These are phyloP conservation scores for Ophiosphaerella herpotricha DNA, from an alignment of 2,329 filamentous ascomycete species.

Conservation along the genomic window DNA sequence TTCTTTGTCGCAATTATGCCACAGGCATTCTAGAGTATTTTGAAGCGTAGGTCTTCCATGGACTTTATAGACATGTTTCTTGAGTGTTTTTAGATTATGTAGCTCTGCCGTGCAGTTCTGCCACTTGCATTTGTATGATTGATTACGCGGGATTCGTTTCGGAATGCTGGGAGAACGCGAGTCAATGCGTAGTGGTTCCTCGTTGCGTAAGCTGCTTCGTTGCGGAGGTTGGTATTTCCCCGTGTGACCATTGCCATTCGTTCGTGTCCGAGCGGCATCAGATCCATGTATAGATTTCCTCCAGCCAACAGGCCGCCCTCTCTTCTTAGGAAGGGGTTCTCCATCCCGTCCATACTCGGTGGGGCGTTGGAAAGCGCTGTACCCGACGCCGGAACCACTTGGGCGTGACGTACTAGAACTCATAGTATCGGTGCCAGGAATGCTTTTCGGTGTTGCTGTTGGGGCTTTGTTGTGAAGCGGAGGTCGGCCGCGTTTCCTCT, in stretches of 20 bases:
- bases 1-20: conserved; percentile 49
- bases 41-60: conserved; percentile 50
- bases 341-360: conserved; percentile 39
- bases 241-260: conserved; percentile 27
- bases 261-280: conserved; percentile 24
- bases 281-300: conserved; percentile 54
- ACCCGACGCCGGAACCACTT: conserved; percentile 39
- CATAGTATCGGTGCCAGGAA: conserved; percentile 22
- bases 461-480: conserved; percentile 29
- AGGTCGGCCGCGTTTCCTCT: conserved; percentile 43
- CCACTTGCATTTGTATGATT: conserved; percentile 64
- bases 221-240: conserved; percentile 21
- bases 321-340: conserved; percentile 48
- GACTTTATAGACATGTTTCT: conserved; percentile 62
- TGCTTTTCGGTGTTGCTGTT: conserved; percentile 21
- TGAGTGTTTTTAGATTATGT: conserved; percentile 65
- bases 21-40: conserved; percentile 51
- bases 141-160: conserved; percentile 40
- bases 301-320: conserved; percentile 56
- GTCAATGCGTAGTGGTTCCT: conserved; percentile 28
- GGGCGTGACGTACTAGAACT: conserved; percentile 32
- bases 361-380: conserved; percentile 48
- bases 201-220: conserved; percentile 34
- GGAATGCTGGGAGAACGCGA: conserved; percentile 41
- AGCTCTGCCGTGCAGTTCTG: conserved; percentile 60